Evolutionary conservation across 2,329 filamentous ascomycete species (phyloP).

Genomic region (Penicillium rolfsii): DNA sequence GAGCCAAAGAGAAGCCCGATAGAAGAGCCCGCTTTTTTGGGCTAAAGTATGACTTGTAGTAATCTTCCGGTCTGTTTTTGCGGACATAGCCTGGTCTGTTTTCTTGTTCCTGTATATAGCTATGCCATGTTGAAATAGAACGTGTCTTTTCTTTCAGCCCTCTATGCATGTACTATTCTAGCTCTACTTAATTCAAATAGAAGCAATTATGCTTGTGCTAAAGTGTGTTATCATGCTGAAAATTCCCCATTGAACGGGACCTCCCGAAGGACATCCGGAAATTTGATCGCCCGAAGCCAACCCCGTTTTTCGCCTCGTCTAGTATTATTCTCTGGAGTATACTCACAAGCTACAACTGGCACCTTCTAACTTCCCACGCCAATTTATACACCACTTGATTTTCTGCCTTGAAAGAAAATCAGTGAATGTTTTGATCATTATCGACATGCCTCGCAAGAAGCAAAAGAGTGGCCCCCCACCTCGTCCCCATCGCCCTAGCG

Average conservation of each 20-base stretch:
- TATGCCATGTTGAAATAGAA: slow-evolving; percentile 31
- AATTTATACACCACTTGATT: neutral
- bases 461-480: slow-evolving; percentile 20
- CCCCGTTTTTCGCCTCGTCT: slow-evolving; percentile 9
- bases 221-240: neutral
- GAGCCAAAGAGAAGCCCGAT: neutral
- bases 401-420: neutral
- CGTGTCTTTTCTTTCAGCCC: slow-evolving; percentile 15
- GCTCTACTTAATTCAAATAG: neutral
- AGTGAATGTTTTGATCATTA: neutral
- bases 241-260: neutral
- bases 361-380: neutral
- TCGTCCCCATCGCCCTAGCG: slow-evolving; percentile 17
- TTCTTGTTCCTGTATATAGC: slow-evolving; percentile 30
- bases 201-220: neutral
- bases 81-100: slow-evolving; percentile 26
- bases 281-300: slow-evolving; percentile 27
- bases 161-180: neutral
- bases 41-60: slow-evolving; percentile 28
- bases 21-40: slow-evolving; percentile 12
- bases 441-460: slow-evolving; percentile 29
- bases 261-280: slow-evolving; percentile 14
- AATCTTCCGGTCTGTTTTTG: slow-evolving; percentile 16
- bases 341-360: neutral
- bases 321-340: neutral